phyloP scores from a whole-genome alignment of 1,139 yeast genomes.

The Casaregolazyma suthepensis region DNA sequence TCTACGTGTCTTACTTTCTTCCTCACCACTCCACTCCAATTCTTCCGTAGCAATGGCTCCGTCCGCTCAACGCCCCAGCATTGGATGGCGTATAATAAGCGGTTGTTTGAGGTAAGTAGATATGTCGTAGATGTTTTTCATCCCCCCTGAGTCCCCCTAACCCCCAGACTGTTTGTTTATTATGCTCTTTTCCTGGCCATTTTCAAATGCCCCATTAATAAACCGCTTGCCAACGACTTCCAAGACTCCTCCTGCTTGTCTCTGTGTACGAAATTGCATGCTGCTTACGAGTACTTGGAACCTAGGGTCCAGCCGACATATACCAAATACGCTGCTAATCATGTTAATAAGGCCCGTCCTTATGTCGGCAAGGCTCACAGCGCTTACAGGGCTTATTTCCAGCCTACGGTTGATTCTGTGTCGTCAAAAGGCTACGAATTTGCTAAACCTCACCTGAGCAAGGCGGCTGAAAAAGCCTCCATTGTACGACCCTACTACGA shows the following conservation, averaged over 20 bases:
- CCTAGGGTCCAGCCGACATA: slow-evolving; percentile 13
- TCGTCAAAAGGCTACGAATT: slow-evolving; percentile 11
- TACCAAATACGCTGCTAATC: slow-evolving; percentile 21
- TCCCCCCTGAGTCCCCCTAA: neutral
- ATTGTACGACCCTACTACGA: slow-evolving; percentile 14
- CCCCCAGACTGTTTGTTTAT: slow-evolving; percentile 3
- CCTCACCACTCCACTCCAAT: neutral
- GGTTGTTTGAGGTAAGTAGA: neutral
- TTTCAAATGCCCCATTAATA: slow-evolving; percentile 7
- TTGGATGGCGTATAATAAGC: neutral
- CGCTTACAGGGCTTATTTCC: slow-evolving; percentile 16
- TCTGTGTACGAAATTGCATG: slow-evolving; percentile 7
- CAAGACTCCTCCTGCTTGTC: slow-evolving; percentile 2
- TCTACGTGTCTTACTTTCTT: neutral
- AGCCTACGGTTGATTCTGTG: slow-evolving; percentile 17
- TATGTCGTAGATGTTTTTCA: too few relatives aligned
- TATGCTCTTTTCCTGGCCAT: slow-evolving; percentile 4
- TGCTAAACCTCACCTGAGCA: slow-evolving; percentile 10
- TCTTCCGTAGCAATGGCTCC: neutral
- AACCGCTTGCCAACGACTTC: neutral
- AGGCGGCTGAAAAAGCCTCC: slow-evolving; percentile 1
- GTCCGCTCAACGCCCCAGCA: neutral
- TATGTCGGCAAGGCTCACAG: slow-evolving; percentile 16
- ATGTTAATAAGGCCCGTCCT: slow-evolving; percentile 19
- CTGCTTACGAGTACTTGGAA: slow-evolving; percentile 6